phyloP scores from a whole-genome alignment of 345 rosid species.

The Aurinia saxatilis region DNA sequence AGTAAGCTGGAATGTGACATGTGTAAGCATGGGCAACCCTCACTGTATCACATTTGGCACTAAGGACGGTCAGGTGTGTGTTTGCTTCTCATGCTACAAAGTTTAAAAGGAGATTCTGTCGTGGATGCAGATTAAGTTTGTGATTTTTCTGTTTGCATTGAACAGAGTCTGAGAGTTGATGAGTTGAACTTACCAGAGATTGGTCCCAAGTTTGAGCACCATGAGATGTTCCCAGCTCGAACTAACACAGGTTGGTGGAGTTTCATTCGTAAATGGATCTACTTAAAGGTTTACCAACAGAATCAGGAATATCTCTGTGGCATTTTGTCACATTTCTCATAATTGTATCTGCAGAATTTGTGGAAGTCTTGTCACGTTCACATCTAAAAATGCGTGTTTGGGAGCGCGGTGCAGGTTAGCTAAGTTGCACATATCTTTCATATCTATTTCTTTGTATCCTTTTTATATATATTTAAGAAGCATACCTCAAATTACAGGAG shows the following conservation, averaged over 20 bases:
- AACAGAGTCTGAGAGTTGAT: conserved; percentile 77
- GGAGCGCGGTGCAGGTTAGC: conserved; percentile 97
- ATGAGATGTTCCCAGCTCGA: conserved; percentile 81
- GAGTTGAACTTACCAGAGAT: conserved; percentile 64
- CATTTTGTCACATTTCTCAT: background rate
- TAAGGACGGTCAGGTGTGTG: conserved; percentile 53
- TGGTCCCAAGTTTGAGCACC: conserved; percentile 93
- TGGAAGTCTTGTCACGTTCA: conserved; percentile 70
- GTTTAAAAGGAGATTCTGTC: background rate
- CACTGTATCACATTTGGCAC: conserved; percentile 81
- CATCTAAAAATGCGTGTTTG: conserved; percentile 96
- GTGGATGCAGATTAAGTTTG: background rate
- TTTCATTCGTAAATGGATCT: background rate
- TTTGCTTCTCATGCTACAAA: background rate
- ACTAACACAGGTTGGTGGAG: conserved; percentile 78
- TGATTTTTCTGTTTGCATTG: background rate
- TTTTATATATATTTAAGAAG: background rate
- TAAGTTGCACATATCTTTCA: background rate
- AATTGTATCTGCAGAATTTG: conserved; percentile 62
- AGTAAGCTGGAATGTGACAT: conserved; percentile 82
- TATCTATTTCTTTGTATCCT: background rate
- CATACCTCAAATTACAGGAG: conserved; percentile 42
- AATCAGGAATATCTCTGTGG: background rate
- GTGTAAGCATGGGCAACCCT: conserved; percentile 99
- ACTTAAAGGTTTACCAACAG: background rate